Evolutionary conservation across 257 asterid species (phyloP).

Genomic region (Scutellaria minor): DNA sequence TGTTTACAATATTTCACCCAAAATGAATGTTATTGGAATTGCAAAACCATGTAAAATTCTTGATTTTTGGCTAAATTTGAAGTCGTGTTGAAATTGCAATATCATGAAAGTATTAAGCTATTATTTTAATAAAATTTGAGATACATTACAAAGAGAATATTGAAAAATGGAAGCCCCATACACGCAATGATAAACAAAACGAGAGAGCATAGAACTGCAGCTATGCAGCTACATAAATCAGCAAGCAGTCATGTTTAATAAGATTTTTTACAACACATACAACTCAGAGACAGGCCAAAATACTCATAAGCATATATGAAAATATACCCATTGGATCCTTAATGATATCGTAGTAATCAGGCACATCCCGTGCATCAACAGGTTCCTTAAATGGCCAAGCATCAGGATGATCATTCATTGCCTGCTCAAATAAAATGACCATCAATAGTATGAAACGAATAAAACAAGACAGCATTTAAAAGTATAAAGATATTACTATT

Average conservation of each 20-base stretch:
- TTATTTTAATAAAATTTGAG: conserved; percentile 20
- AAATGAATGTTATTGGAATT: no score
- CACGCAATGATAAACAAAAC: not conserved
- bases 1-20: no score
- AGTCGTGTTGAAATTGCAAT: no score
- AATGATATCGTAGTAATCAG: conserved; percentile 92
- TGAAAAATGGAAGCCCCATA: not conserved
- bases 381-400: conserved; percentile 99
- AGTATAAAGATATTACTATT: not conserved
- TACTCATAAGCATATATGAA: not conserved
- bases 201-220: not conserved
- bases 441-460: conserved; percentile 6
- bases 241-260: conserved; percentile 1
- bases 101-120: no score
- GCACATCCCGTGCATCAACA: conserved; percentile 96
- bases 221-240: conserved; percentile 13
- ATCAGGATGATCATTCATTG: conserved; percentile 96
- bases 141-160: not conserved
- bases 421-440: conserved; percentile 53
- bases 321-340: conserved; percentile 91
- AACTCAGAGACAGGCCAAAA: conserved; percentile 2
- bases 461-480: not conserved
- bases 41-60: no score
- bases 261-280: not conserved
- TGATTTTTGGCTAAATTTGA: no score